These are phyloP conservation scores for Ophiocordyceps polyrhachis-furcata DNA, from an alignment of 2,329 filamentous ascomycete species.

Conservation along the genomic window DNA sequence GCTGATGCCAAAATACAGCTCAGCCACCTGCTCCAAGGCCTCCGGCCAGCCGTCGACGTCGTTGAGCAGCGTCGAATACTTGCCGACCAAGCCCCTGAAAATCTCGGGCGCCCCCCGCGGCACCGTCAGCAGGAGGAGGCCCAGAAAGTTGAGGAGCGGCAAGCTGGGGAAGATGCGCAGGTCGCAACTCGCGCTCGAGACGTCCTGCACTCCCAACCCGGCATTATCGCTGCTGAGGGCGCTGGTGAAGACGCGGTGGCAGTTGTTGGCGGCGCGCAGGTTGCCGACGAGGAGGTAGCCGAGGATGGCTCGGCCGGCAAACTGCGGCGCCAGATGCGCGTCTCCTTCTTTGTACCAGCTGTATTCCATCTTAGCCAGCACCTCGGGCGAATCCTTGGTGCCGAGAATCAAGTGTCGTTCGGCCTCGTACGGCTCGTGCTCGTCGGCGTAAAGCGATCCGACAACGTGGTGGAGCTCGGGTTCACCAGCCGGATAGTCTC, in stretches of 20 bases:
- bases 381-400: slow-evolving; percentile 69
- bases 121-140: slow-evolving; percentile 62
- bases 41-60: slow-evolving; percentile 67
- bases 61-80: slow-evolving; percentile 62
- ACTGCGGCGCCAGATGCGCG: slow-evolving; percentile 69
- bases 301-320: slow-evolving; percentile 70
- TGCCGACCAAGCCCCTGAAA: slow-evolving; percentile 63
- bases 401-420: slow-evolving; percentile 79
- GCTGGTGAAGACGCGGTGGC: slow-evolving; percentile 45
- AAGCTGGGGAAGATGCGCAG: slow-evolving; percentile 72
- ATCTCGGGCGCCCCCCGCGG: slow-evolving; percentile 63
- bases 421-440: slow-evolving; percentile 82
- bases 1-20: slow-evolving; percentile 92
- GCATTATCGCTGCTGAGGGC: slow-evolving; percentile 21
- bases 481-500: slow-evolving; percentile 79
- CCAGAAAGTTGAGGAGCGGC: slow-evolving; percentile 89
- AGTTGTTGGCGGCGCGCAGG: slow-evolving; percentile 69
- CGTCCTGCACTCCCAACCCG: slow-evolving; percentile 56
- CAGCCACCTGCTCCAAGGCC: slow-evolving; percentile 67
- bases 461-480: slow-evolving; percentile 87
- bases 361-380: slow-evolving; percentile 71
- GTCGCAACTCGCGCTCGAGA: slow-evolving; percentile 56
- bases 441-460: slow-evolving; percentile 76
- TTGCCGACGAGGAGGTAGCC: slow-evolving; percentile 87
- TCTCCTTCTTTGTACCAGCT: slow-evolving; percentile 85